phyloP scores from a whole-genome alignment of 306 rosid genomes.

The Rosa lucieae region DNA sequence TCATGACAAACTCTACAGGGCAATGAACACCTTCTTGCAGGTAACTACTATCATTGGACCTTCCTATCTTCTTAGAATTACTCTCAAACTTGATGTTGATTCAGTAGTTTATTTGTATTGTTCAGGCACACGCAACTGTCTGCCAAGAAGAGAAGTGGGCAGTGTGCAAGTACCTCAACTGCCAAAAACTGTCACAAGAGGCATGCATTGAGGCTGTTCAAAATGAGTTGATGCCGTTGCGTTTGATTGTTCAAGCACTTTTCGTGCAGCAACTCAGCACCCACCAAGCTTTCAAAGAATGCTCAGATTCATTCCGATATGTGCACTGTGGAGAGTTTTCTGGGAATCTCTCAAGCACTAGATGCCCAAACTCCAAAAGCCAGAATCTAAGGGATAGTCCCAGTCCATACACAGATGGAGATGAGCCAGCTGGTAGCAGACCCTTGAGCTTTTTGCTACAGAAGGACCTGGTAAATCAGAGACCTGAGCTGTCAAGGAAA shows the following conservation, averaged over 20 bases:
- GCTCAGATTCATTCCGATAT: conserved; percentile 74
- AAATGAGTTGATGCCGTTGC: conserved; percentile 87
- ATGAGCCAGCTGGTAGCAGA: conserved; percentile 39
- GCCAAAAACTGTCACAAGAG: conserved; percentile 78
- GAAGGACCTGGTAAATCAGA: conserved; percentile 48
- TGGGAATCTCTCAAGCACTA: conserved; percentile 64
- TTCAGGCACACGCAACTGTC: conserved; percentile 53
- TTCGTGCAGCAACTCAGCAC: conserved; percentile 80
- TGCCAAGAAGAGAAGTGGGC: conserved; percentile 77
- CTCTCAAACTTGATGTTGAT: background rate
- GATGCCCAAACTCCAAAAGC: conserved; percentile 56
- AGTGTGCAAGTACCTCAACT: conserved; percentile 73
- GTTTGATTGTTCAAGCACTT: conserved; percentile 80
- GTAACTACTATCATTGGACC: conserved; percentile 31
- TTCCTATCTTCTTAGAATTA: conserved; percentile 7
- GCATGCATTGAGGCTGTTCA: conserved; percentile 89
- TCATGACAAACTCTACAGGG: conserved; percentile 72
- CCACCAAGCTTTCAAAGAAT: conserved; percentile 79
- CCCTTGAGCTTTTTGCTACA: conserved; percentile 63
- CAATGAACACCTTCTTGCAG: conserved; percentile 61
- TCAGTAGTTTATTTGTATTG: conserved; percentile 4
- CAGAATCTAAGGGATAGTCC: conserved; percentile 45
- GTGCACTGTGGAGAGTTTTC: conserved; percentile 60
- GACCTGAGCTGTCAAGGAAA: conserved; percentile 47
- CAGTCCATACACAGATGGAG: conserved; percentile 63